Evolutionary conservation across 176 grass and related monocot genomes (phyloP).

Genomic region (Rhynchospora breviuscula): DNA sequence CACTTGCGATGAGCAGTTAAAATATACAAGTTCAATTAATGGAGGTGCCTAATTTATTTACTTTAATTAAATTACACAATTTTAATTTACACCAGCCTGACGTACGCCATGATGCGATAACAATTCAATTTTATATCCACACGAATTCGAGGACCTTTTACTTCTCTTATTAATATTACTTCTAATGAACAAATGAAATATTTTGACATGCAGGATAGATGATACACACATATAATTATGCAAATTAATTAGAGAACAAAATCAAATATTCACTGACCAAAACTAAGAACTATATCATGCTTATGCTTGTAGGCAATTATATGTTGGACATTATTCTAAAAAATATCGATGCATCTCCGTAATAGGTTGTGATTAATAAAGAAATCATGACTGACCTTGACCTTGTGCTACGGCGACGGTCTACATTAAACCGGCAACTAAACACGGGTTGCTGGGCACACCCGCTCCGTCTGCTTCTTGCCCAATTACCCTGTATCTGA

Average conservation of each 20-base stretch:
- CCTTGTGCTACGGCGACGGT: conserved; percentile 37
- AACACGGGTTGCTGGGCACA: conserved; percentile 75
- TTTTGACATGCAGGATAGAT: not conserved
- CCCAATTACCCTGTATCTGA: conserved; percentile 51
- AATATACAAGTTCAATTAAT: not conserved
- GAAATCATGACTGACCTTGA: conserved; percentile 44
- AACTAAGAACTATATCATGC: not conserved
- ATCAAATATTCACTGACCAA: not conserved
- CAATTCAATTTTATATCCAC: not conserved
- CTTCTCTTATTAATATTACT: not conserved
- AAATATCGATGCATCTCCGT: not conserved
- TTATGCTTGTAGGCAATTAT: not conserved
- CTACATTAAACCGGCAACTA: conserved; percentile 77
- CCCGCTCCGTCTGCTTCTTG: conserved; percentile 36
- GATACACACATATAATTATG: not conserved
- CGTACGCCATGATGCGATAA: not conserved
- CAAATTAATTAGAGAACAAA: not conserved
- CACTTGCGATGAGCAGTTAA: not conserved
- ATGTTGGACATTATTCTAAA: not conserved
- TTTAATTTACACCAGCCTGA: conserved; percentile 7
- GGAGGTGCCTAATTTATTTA: not conserved
- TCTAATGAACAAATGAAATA: not conserved
- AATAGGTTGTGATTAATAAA: not conserved
- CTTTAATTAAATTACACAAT: not conserved
- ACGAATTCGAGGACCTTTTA: not conserved